Evolutionary conservation across 345 rosid species (phyloP), one percentile per base, ranked within the genome.

Genomic region (Aethionema arabicum): DNA sequence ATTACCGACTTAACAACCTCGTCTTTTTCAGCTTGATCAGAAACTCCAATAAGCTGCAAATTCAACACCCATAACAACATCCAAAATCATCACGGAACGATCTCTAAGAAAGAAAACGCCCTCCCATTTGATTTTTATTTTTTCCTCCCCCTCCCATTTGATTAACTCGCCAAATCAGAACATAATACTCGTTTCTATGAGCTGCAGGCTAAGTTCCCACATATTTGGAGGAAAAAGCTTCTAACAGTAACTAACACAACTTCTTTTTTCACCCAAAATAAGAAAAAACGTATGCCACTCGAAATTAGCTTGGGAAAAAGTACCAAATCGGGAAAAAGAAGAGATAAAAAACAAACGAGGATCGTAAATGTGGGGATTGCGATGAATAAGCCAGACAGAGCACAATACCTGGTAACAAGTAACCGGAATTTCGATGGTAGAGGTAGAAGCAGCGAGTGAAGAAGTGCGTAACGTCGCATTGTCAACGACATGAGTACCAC

Each of bases 21-120:
- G 72, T 93, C 99, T 70, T 90, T 93, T 77, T 93, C 99, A 7
- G 95, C 88, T 72, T 81, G 69, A 63, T 72, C 84, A 63, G 85
- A 76, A 59, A 77, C 78, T 35, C 99, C 97, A 59, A 93, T 59
- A 46, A 93, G 80, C 97, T 90, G 85, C 77, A 68, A 57, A 60
- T 38, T 43, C 4, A 58, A 45, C 40, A 60, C 30, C 36, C 47
- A 64, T 61, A 49, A 14, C 52, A 56, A 40, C 48, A 43, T 32
- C 13, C 41, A 36, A 31, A 13, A 5, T 8, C 11, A 33, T 43
- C 51, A 38, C 39, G 52, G 13, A 31, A 61, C 51, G 42, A 21
- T 37, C 11, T 37, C 38, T 47, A 15, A 35, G 56, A 71, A 36
- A 56, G 29, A 11, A 67, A 66, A 67, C 31, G 5, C 40, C n/a